Evolutionary conservation across 176 grass and related monocot genomes (phyloP).

Genomic region (Olyra latifolia): DNA sequence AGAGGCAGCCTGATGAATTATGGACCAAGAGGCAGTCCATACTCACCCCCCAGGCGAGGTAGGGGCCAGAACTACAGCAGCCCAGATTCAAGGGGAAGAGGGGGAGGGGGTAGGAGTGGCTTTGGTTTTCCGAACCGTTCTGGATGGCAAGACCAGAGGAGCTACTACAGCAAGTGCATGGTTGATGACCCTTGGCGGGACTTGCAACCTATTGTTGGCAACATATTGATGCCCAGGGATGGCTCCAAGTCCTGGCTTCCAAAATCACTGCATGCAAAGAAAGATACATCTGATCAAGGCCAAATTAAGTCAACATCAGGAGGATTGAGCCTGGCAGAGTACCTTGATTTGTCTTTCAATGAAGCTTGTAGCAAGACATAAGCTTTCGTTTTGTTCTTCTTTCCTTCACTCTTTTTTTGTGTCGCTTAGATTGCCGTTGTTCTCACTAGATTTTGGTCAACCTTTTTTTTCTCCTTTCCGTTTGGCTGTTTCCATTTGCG

Average conservation of each 20-base stretch:
- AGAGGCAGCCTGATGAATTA: constrained; percentile 31
- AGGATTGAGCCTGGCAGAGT: constrained; percentile 47
- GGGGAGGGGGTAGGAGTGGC: constrained; percentile 25
- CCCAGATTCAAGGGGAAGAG: constrained; percentile 40
- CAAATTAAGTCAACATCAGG: constrained; percentile 5
- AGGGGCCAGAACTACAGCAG: constrained; percentile 32
- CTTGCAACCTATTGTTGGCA: constrained; percentile 47
- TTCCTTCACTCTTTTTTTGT: neutral
- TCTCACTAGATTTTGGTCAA: neutral
- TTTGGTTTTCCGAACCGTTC: constrained; percentile 16
- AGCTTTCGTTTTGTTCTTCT: neutral
- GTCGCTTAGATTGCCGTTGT: constrained; percentile 13
- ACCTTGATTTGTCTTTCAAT: constrained; percentile 52
- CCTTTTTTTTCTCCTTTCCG: neutral
- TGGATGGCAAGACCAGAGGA: constrained; percentile 26
- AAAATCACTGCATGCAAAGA: constrained; percentile 31
- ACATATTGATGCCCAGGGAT: constrained; percentile 40
- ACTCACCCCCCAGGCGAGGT: constrained; percentile 32
- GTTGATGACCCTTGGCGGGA: constrained; percentile 52
- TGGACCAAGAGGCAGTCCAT: constrained; percentile 26
- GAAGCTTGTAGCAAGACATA: constrained; percentile 32
- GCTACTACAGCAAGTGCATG: constrained; percentile 32
- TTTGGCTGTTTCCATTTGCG: neutral
- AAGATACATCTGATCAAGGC: constrained; percentile 26
- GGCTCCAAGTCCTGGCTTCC: constrained; percentile 35